Conservation (phyloP, 2,329 filamentous ascomycete genomes). For the Sclerotiophoma versabilis region DNA sequence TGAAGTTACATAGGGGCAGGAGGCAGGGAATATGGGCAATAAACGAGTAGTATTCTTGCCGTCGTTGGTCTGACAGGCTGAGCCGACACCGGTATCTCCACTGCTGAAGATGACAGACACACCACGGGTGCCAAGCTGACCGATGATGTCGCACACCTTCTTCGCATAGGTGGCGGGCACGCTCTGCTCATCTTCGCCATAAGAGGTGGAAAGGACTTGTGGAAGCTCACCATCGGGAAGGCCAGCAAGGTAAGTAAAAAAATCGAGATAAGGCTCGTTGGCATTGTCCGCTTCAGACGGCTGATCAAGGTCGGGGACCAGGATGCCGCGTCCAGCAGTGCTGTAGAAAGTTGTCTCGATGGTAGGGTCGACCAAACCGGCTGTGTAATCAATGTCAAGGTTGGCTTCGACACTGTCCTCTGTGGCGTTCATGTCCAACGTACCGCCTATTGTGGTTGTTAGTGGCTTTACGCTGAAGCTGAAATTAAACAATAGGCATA, state of each 20-base stretch:
- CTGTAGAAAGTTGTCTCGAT: conserved; percentile 57
- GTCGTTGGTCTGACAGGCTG: conserved; percentile 56
- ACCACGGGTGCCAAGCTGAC: conserved; percentile 50
- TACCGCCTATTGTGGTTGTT: conserved; percentile 29
- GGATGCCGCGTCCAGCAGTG: conserved; percentile 55
- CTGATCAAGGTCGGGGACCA: conserved; percentile 58
- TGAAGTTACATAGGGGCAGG: conserved; percentile 57
- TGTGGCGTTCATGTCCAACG: conserved; percentile 44
- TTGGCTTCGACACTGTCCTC: conserved; percentile 58
- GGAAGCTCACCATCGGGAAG: conserved; percentile 47
- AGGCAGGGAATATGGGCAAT: conserved; percentile 55
- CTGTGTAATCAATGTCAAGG: conserved; percentile 59
- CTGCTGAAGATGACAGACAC: conserved; percentile 51
- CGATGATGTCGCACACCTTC: conserved; percentile 50
- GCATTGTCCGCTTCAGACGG: conserved; percentile 50
- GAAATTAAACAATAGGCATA: conserved; percentile 22
- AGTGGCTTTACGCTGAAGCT: neutral
- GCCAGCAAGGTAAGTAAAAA: conserved; percentile 46
- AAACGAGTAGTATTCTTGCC: conserved; percentile 54
- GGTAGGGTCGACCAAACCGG: conserved; percentile 52
- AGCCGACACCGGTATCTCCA: conserved; percentile 51
- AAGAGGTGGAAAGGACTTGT: conserved; percentile 48
- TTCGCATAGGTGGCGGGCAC: conserved; percentile 47
- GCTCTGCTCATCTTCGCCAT: conserved; percentile 52
- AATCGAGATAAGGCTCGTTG: conserved; percentile 58